Evolutionary conservation across 129 eudicot species (phyloP).

Genomic region (Helichrysum umbraculigerum): DNA sequence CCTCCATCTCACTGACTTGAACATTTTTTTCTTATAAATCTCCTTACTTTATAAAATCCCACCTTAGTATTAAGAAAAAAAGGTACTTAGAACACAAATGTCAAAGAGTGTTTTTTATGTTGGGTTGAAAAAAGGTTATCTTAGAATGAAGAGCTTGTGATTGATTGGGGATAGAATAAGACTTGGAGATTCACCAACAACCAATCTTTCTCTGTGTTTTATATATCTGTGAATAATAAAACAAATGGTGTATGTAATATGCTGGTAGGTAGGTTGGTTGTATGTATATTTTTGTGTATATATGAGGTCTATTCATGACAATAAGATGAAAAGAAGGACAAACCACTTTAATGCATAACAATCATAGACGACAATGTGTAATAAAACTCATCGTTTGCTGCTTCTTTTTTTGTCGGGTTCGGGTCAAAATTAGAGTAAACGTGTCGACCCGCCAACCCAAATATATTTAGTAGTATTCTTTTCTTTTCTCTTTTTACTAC

Average conservation of each 20-base stretch:
- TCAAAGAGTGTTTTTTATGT: not conserved
- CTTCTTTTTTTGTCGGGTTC: not conserved
- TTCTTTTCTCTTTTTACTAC: too few species aligned
- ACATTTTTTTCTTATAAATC: constrained; percentile 41
- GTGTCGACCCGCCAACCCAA: too few species aligned
- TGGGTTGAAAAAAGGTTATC: not conserved
- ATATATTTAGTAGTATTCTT: too few species aligned
- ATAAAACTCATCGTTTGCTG: not conserved
- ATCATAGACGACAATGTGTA: not conserved
- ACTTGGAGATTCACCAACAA: constrained; percentile 1
- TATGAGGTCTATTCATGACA: not conserved
- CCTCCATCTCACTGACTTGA: constrained; percentile 63
- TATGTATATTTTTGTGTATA: not conserved
- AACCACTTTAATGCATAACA: not conserved
- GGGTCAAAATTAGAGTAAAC: not conserved
- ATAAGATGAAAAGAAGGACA: not conserved
- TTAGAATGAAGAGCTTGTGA: not conserved
- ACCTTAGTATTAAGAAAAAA: not conserved
- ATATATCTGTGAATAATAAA: not conserved
- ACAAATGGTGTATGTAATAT: not conserved
- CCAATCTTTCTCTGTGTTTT: not conserved
- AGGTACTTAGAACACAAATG: not conserved
- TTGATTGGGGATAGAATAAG: not conserved
- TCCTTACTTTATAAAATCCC: not conserved
- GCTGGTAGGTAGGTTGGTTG: not conserved